Percentiles rank a stretch among this genome's conserved stretches.
Evolutionary conservation across 176 grass and related monocot species (phyloP).

Genomic region (Oryza glumipatula): DNA sequence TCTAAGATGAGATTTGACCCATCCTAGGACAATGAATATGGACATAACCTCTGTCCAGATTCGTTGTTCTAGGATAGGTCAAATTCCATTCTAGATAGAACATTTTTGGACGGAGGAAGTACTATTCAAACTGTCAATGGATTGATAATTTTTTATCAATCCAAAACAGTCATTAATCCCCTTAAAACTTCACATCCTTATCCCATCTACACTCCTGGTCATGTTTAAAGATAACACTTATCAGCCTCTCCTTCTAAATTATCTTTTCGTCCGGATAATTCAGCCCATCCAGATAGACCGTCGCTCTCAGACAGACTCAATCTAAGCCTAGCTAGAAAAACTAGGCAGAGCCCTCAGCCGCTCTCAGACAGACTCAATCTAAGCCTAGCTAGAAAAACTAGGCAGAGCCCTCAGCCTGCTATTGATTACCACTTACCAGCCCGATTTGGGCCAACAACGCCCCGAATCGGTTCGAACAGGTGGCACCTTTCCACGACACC

Average conservation of each 20-base stretch:
- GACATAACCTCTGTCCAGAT: too few relatives aligned
- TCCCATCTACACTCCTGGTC: neutral
- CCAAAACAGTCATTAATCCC: neutral
- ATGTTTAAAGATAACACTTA: neutral
- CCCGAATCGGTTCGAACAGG: constrained; percentile 1
- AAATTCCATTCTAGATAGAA: too few relatives aligned
- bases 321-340: too few relatives aligned
- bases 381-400: too few relatives aligned
- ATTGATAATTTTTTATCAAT: too few relatives aligned
- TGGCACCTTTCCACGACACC: constrained; percentile 6
- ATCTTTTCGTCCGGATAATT: neutral
- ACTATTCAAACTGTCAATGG: too few relatives aligned
- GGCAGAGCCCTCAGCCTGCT: neutral
- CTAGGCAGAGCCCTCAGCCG: neutral
- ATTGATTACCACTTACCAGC: neutral
- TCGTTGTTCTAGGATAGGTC: too few relatives aligned
- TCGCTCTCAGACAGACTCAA: neutral
- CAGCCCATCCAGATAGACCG: neutral
- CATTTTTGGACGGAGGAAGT: too few relatives aligned
- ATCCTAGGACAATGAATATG: too few relatives aligned
- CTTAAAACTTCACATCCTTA: neutral
- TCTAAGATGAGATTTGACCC: too few relatives aligned
- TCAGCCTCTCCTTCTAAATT: neutral
- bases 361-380: neutral
- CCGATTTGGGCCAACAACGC: constrained; percentile 15